These are phyloP conservation scores for Cynanchum wilfordii DNA, from an alignment of 257 asterid genomes.

Conservation along the genomic window DNA sequence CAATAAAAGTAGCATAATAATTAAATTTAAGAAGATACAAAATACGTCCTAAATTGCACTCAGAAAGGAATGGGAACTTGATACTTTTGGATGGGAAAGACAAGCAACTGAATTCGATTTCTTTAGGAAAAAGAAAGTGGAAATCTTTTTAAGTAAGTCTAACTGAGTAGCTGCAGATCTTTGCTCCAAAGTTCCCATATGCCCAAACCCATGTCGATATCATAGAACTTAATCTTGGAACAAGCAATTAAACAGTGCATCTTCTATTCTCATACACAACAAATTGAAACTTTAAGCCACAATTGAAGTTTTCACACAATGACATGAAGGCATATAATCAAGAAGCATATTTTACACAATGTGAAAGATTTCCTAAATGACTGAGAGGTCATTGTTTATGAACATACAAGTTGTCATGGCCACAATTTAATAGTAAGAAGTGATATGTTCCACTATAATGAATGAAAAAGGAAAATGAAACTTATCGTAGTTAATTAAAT, in stretches of 20 bases:
- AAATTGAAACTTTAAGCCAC: neutral
- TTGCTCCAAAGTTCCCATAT: neutral
- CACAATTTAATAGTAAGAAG: neutral
- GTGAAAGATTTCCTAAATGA: neutral
- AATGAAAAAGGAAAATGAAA: neutral
- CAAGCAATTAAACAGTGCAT: neutral
- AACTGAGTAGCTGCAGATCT: neutral
- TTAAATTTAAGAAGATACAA: neutral
- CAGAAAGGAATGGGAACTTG: neutral
- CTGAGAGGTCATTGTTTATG: neutral
- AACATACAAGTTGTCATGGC: neutral
- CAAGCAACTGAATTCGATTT: neutral
- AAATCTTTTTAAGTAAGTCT: neutral
- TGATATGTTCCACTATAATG: neutral
- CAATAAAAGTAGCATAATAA: slow-evolving; percentile 15
- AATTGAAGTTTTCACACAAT: neutral
- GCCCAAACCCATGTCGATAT: neutral
- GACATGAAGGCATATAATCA: neutral
- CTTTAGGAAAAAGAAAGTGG: neutral
- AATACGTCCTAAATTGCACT: neutral
- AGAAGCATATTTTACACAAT: neutral
- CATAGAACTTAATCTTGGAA: neutral
- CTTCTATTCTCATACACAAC: neutral
- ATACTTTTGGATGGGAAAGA: neutral
- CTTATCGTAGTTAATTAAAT: neutral